These are phyloP conservation scores for Kazachstania africana DNA, from an alignment of 805 yeast species.

Conservation along the genomic window DNA sequence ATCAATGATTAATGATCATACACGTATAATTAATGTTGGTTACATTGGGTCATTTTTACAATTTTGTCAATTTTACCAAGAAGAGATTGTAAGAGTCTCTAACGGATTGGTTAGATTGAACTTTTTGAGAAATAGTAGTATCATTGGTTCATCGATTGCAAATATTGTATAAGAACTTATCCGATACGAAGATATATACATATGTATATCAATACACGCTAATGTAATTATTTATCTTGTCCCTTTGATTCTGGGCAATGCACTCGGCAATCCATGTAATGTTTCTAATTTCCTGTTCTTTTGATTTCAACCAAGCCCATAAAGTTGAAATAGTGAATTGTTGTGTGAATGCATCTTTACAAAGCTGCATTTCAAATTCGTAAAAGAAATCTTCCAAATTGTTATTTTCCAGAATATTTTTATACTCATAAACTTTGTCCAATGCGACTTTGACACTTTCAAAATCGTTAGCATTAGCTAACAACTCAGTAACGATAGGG, in stretches of 20 bases:
- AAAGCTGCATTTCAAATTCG: constrained; percentile 80
- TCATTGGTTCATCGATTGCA: constrained; percentile 20
- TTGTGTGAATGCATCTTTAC: constrained; percentile 90
- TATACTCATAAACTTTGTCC: constrained; percentile 54
- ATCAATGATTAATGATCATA: not conserved
- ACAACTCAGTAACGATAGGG: constrained; percentile 50
- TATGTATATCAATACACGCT: constrained; percentile 49
- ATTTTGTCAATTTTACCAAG: constrained; percentile 10
- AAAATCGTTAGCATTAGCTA: constrained; percentile 67
- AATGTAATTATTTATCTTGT: constrained; percentile 82
- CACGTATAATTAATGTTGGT: constrained; percentile 9
- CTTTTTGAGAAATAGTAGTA: constrained; percentile 17
- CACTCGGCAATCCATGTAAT: constrained; percentile 99
- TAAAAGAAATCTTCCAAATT: constrained; percentile 91
- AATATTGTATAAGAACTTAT: constrained; percentile 4
- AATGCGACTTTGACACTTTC: constrained; percentile 67
- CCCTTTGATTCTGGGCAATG: constrained; percentile 96
- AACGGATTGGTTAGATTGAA: constrained; percentile 7
- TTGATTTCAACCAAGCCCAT: constrained; percentile 94
- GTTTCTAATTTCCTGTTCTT: constrained; percentile 93
- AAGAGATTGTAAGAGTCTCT: constrained; percentile 8
- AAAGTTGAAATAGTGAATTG: constrained; percentile 83
- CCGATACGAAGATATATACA: not conserved
- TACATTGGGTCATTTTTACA: constrained; percentile 21
- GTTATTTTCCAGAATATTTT: constrained; percentile 39